These are phyloP conservation scores for Candolleomyces eurysporus DNA, from an alignment of 768 basidiomycete species.

Conservation along the genomic window DNA sequence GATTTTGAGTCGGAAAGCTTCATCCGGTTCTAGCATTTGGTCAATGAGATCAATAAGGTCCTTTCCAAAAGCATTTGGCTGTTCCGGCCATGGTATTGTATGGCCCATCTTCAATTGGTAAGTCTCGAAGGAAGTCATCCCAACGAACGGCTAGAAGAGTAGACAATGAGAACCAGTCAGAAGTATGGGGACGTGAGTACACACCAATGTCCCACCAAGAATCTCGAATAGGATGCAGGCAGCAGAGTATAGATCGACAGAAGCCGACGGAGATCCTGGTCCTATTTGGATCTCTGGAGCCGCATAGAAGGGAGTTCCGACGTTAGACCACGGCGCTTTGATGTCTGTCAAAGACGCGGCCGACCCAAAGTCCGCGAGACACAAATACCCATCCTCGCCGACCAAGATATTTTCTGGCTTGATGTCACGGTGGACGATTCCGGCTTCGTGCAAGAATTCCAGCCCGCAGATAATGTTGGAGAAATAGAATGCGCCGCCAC, in stretches of 20 bases:
- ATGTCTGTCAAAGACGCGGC: constrained; percentile 24
- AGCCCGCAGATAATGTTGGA: constrained; percentile 48
- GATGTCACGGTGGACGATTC: constrained; percentile 69
- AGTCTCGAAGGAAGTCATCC: too few species aligned
- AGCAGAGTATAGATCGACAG: neutral
- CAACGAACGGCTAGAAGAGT: too few species aligned
- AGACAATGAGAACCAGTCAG: neutral
- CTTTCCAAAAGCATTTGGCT: neutral
- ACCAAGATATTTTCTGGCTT: constrained; percentile 66
- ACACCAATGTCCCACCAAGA: neutral
- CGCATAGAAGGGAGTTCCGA: constrained; percentile 45
- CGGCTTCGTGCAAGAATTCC: constrained; percentile 49
- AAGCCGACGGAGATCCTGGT: neutral
- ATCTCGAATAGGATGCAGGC: neutral
- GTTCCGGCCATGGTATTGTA: too few species aligned
- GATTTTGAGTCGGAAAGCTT: neutral
- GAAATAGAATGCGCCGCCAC: constrained; percentile 48
- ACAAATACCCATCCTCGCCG: constrained; percentile 54
- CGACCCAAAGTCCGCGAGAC: constrained; percentile 51
- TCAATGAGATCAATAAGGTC: neutral
- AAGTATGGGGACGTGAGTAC: neutral
- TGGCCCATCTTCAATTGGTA: too few species aligned
- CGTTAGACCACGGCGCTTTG: constrained; percentile 26
- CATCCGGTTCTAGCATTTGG: neutral
- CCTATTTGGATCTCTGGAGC: neutral